A percentile compares a stretch with the other conserved stretches of the same genome.
These are phyloP conservation scores for Daldinia childiae DNA, from an alignment of 495 filamentous ascomycete genomes.

Conservation along the genomic window DNA sequence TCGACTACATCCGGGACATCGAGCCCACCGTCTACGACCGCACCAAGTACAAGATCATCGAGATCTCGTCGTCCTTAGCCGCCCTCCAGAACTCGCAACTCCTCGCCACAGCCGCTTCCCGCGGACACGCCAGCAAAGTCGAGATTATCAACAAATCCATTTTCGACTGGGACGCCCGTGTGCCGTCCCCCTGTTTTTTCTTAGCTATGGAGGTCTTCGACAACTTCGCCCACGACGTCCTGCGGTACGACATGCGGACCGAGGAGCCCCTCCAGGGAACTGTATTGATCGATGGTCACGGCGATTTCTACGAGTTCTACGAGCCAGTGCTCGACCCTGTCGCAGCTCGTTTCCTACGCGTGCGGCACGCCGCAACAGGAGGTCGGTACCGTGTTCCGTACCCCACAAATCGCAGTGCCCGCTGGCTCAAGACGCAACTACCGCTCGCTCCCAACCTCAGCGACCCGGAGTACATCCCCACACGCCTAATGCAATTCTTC, in stretches of 20 bases:
- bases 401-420: constrained; percentile 58
- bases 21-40: constrained; percentile 93
- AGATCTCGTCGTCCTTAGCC: constrained; percentile 86
- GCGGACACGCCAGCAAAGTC: constrained; percentile 83
- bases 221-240: constrained; percentile 94
- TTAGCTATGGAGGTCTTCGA: constrained; percentile 98
- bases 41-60: constrained; percentile 94
- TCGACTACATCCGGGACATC: constrained; percentile 92
- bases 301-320: constrained; percentile 97
- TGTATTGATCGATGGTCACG: constrained; percentile 83
- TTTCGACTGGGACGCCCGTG: constrained; percentile 89
- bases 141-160: constrained; percentile 95
- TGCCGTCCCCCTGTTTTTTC: constrained; percentile 94
- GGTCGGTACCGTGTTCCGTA: constrained; percentile 62
- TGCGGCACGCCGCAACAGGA: constrained; percentile 70
- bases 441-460: constrained; percentile 80
- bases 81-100: constrained; percentile 78
- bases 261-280: constrained; percentile 82
- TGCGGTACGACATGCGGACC: constrained; percentile 84
- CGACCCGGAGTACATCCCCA: constrained; percentile 90
- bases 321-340: constrained; percentile 79
- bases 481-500: constrained; percentile 94
- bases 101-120: constrained; percentile 65
- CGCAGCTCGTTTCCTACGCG: constrained; percentile 79
- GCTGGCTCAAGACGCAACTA: constrained; percentile 65